These are phyloP conservation scores for Herpetospermum pedunculosum DNA, from an alignment of 306 rosid genomes.

Conservation along the genomic window DNA sequence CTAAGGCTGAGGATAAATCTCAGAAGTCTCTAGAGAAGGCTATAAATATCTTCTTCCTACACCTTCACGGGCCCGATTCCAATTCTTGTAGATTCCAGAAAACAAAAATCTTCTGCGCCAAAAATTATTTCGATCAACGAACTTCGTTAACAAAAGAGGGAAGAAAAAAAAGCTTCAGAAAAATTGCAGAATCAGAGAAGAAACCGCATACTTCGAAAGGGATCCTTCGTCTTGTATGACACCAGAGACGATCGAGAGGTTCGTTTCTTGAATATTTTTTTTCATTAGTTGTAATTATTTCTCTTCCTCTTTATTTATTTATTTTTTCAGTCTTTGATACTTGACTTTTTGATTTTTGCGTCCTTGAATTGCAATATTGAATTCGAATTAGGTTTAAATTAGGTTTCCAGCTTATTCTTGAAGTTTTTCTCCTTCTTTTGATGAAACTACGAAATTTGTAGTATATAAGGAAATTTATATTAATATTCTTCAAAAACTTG, in stretches of 20 bases:
- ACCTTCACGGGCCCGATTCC: background rate
- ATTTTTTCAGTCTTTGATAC: background rate
- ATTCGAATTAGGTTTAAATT: background rate
- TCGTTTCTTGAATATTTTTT: constrained; percentile 7
- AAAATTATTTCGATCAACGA: background rate
- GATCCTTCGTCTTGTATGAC: constrained; percentile 5
- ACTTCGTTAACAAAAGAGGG: background rate
- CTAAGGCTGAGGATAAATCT: constrained; percentile 7
- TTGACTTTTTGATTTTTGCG: background rate
- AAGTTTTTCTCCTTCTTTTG: background rate
- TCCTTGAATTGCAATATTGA: background rate
- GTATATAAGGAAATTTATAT: background rate
- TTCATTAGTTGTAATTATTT: background rate
- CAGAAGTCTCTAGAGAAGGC: constrained; percentile 64
- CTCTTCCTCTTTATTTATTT: background rate
- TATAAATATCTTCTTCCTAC: constrained; percentile 32
- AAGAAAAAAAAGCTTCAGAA: background rate
- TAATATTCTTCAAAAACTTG: background rate
- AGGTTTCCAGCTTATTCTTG: constrained; percentile 1
- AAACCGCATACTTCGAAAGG: background rate
- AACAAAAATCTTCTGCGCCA: background rate
- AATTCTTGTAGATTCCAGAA: background rate
- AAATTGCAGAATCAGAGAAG: background rate
- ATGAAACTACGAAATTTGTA: background rate
- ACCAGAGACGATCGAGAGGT: constrained; percentile 20